Conservation (phyloP, 306 rosid genomes). For the Prinsepia uniflora region DNA sequence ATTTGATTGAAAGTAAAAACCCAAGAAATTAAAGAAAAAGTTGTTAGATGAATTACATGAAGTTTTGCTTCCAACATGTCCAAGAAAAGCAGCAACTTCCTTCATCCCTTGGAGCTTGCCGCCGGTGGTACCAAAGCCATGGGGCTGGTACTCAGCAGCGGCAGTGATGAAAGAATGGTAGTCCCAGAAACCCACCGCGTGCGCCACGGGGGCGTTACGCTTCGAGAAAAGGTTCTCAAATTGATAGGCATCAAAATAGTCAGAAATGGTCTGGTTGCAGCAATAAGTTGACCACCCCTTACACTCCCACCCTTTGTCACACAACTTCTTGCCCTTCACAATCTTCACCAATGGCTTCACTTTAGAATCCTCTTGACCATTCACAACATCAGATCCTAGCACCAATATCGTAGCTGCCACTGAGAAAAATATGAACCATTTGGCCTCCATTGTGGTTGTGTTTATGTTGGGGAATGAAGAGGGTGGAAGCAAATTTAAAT, state of each 20-base stretch:
- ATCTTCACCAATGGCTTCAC: constrained; percentile 64
- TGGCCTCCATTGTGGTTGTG: constrained; percentile 36
- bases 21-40: background rate
- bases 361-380: constrained; percentile 15
- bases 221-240: constrained; percentile 80
- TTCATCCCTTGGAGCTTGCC: constrained; percentile 62
- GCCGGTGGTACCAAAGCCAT: constrained; percentile 89
- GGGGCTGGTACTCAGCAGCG: constrained; percentile 60
- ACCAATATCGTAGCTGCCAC: constrained; percentile 18
- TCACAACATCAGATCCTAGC: constrained; percentile 4
- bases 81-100: constrained; percentile 82
- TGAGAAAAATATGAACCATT: constrained; percentile 38
- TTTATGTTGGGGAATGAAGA: constrained; percentile 5
- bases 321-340: constrained; percentile 65
- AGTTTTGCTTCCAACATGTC: constrained; percentile 87
- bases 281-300: constrained; percentile 65
- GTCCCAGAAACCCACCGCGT: constrained; percentile 91
- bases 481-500: background rate
- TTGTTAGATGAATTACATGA: constrained; percentile 44
- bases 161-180: constrained; percentile 73
- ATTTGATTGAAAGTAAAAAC: background rate
- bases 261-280: constrained; percentile 70
- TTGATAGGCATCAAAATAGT: constrained; percentile 72
- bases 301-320: constrained; percentile 91
- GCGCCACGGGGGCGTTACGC: constrained; percentile 73